Evolutionary conservation across 202 grass and related monocot species (phyloP).

Genomic region (Elaeis oleifera): DNA sequence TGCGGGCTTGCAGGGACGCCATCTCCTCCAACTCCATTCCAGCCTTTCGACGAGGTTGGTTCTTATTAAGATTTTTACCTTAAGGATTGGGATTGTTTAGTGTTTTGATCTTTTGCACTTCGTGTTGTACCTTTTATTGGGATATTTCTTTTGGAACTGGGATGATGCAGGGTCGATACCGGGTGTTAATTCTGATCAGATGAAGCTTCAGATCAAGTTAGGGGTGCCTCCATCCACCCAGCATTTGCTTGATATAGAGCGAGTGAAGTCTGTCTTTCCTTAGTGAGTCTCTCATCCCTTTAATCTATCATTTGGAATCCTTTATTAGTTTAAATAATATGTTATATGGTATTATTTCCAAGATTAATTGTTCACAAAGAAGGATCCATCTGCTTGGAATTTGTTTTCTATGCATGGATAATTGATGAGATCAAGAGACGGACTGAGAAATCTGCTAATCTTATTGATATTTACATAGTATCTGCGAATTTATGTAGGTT

Average conservation of each 20-base stretch:
- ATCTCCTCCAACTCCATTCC: slow-evolving; percentile 98
- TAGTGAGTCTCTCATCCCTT: slow-evolving; percentile 44
- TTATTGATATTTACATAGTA: no score
- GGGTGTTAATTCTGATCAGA: slow-evolving; percentile 86
- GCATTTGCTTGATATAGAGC: slow-evolving; percentile 61
- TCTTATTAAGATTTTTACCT: background rate
- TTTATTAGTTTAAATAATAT: no score
- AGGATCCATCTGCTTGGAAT: no score
- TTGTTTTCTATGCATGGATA: no score
- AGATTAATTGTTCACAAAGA: no score
- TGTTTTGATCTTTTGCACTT: no score
- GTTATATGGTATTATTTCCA: no score
- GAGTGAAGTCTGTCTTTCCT: slow-evolving; percentile 83
- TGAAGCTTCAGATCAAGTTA: slow-evolving; percentile 96
- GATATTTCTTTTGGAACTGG: background rate
- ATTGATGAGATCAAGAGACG: no score
- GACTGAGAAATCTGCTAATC: no score
- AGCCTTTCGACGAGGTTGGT: slow-evolving; percentile 67
- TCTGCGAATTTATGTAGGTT: no score
- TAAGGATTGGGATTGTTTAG: background rate
- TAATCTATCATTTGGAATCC: background rate
- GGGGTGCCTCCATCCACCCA: slow-evolving; percentile 65
- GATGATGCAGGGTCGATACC: slow-evolving; percentile 59
- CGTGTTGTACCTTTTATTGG: background rate
- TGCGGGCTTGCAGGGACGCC: slow-evolving; percentile 83